phyloP scores from a whole-genome alignment of 2,329 filamentous ascomycete species.

The Balansia obtecta region DNA sequence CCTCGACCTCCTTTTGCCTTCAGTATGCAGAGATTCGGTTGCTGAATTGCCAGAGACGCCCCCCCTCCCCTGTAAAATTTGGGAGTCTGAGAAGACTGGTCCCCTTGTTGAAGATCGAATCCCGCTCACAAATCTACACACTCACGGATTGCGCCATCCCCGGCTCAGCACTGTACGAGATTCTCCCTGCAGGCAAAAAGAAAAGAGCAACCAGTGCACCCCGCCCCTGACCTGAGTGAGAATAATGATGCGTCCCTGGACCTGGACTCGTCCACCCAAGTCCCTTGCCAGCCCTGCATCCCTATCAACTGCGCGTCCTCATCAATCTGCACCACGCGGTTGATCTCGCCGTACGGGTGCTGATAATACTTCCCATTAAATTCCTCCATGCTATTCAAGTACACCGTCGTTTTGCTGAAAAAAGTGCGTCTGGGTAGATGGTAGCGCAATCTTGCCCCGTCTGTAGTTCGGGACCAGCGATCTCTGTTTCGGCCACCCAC shows the following conservation, averaged over 20 bases:
- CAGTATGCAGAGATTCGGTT: no score
- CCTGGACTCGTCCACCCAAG: constrained; percentile 42
- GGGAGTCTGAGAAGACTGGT: no score
- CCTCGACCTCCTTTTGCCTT: no score
- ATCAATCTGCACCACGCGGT: constrained; percentile 40
- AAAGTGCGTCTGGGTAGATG: constrained; percentile 32
- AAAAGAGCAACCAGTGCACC: constrained; percentile 36
- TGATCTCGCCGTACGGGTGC: constrained; percentile 43
- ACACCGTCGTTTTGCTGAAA: constrained; percentile 45
- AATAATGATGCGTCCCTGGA: constrained; percentile 44
- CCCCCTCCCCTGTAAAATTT: no score
- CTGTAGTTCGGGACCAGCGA: constrained; percentile 34
- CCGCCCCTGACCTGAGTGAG: constrained; percentile 38
- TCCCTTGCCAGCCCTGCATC: constrained; percentile 43
- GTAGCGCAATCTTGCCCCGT: constrained; percentile 32
- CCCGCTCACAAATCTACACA: constrained; percentile 1
- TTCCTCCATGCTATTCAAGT: constrained; percentile 38
- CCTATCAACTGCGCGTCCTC: constrained; percentile 36
- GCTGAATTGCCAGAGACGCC: no score
- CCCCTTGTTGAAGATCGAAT: no score
- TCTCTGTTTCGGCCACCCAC: constrained; percentile 30
- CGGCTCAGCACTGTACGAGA: constrained; percentile 34
- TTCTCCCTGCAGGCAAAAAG: constrained; percentile 42
- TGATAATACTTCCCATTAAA: constrained; percentile 40
- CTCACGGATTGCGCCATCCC: constrained; percentile 26